Base-by-base conservation (phyloP, 2,329 filamentous ascomycete genomes). In the Nigrograna mackinnonii region DNA sequence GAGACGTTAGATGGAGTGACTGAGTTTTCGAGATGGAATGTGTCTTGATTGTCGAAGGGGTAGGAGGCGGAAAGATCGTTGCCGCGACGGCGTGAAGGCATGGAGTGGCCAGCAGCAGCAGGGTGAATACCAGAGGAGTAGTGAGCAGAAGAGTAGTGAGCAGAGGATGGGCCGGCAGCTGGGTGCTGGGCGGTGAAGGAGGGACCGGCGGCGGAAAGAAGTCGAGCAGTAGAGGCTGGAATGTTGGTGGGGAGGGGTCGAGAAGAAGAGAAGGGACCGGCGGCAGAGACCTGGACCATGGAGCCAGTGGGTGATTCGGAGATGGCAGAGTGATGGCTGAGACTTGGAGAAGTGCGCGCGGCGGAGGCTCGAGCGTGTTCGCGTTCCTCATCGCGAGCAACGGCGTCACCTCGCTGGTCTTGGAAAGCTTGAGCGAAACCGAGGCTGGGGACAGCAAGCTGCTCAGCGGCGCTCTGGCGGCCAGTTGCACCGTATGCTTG, bases 401-500 rank as follows among this genome's bases (percentile, higher is more conserved):
- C 53, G 16, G 64, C 60, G 14, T 52, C 50, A 6, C 50, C 55
- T 35, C 62, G 57, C 36, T 64, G 58, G 11, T 43, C 47, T 13
- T 59, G 50, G 28, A 68, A 67, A 11, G 62, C 63, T 37, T 66
- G 57, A 5, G 55, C 47, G 18, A 67, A 68, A 4, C 63, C 64
- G 14, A 63, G 58, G 3, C 46, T 46, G 1, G 58, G 47, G 14
- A 60, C 35, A 1, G 50, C 37, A 4, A 70, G 47, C 30, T 62
- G 60, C 28, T 61, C 57, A 12, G 62, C 62, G 26, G 54, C 51
- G 19, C 56, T 54, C 30, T 63, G 51, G 19, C 62, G 64, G 37
- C 64, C 66, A 41, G 55, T 57, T 17, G 67, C 53, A 26, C 68
- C 68, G 41, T 71, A 71, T 2, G 65, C 64, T 37, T 63, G 60